Evolutionary conservation across 768 basidiomycete genomes (phyloP).

Genomic region (Tulasnella sp.): DNA sequence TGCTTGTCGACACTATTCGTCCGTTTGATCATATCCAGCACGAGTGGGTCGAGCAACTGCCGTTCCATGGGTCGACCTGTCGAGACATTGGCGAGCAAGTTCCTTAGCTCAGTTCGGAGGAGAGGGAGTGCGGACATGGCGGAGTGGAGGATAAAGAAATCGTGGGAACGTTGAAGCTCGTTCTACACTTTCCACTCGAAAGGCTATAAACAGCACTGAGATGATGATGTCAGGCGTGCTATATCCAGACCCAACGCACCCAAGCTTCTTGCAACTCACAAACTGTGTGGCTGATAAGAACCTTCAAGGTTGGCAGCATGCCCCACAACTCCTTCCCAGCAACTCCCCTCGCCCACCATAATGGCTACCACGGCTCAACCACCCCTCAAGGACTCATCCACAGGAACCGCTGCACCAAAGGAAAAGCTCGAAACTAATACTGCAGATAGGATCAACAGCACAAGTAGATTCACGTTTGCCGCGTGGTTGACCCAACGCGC

Average conservation of each 20-base stretch:
- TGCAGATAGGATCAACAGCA: neutral
- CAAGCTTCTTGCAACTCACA: neutral
- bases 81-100: neutral
- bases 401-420: neutral
- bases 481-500: slow-evolving; percentile 40
- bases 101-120: neutral
- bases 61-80: neutral
- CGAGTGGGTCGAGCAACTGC: neutral
- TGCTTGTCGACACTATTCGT: neutral
- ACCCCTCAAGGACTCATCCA: neutral
- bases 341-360: neutral
- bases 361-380: slow-evolving; percentile 11
- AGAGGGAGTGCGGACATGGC: neutral
- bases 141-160: neutral
- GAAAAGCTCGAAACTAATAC: neutral
- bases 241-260: neutral
- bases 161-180: too few relatives aligned
- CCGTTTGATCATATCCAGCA: neutral
- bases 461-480: slow-evolving; percentile 27
- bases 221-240: neutral
- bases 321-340: too few relatives aligned
- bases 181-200: too few relatives aligned
- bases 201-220: too few relatives aligned
- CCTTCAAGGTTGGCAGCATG: too few relatives aligned
- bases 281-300: too few relatives aligned